Conservation (phyloP, 2,329 filamentous ascomycete species). For the Gyromitra esculenta region DNA sequence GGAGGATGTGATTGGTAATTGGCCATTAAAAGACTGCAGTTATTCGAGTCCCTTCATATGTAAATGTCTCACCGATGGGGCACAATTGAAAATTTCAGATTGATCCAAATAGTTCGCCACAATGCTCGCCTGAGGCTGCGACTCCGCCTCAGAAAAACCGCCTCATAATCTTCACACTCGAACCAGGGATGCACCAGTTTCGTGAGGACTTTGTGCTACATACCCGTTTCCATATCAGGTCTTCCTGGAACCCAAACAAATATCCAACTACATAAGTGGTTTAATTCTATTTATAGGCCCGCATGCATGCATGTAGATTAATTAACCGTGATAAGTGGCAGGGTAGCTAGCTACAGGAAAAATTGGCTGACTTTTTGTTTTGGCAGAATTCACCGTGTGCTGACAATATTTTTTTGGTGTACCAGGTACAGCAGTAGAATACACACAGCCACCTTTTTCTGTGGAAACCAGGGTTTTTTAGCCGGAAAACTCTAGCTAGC, state of each 20-base stretch:
- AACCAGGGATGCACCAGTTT: background rate
- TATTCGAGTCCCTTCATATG: too few species aligned
- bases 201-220: background rate
- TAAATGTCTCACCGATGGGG: too few species aligned
- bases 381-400: conserved; percentile 1
- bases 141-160: conserved; percentile 3
- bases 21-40: too few species aligned
- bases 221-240: background rate
- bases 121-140: background rate
- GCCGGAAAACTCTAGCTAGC: background rate
- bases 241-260: background rate
- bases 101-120: background rate
- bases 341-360: background rate
- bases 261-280: background rate
- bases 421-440: background rate
- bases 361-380: conserved; percentile 4
- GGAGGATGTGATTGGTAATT: background rate
- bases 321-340: background rate
- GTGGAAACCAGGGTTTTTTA: background rate
- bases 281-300: background rate
- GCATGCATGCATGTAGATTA: background rate
- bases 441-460: conserved; percentile 5
- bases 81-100: background rate
- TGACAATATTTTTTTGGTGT: background rate
- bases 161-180: background rate